Base-by-base conservation (phyloP, 2,329 filamentous ascomycete genomes). In the Sordariomycetes sp. region DNA sequence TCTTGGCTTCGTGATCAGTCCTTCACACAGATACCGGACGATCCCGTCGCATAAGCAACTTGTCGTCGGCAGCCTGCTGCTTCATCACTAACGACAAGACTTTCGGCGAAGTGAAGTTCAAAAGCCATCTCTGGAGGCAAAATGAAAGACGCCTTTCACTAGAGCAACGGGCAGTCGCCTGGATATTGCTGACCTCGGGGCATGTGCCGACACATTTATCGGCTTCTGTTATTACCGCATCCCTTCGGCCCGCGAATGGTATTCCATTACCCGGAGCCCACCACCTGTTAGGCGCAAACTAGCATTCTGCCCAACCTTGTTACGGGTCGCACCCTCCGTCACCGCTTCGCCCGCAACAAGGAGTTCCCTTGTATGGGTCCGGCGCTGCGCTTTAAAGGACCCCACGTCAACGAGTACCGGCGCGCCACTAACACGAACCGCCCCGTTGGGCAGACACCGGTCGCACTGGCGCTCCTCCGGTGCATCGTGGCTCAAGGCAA, bases 321-420 rank as follows among this genome's bases (percentile, higher is more conserved):
- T 52, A 15, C 51, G 28, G 25, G 8, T 34, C 28, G 25, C 51
- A 52, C 13, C 24, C 51, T 32, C 51, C 15, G 54, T 56, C 54
- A 56, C 54, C 54, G 54, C 54, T 56, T 36, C 25, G 15, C 20
- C 17, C 22, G 28, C 42, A 55, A 50, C 54, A 56, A 50, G 54
- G 54, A 34, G 25, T 20, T 56, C 51, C 54, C 54, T 42, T 56
- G 54, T 42, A 56, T 56, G 20, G 13, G 54, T 22, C 20, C n/a
- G 22, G 45, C 45, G 7, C n/a, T 50, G 45, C 45, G 22, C 45
- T 50, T 50, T 24, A 3, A 5, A 50, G 45, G 45, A 45, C 36
- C 53, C 53, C 53, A 55, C 35, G 53, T 55, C 28, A 28, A 25
- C 25, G 36, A 48, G 12, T 24, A 50, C 22, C 12, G 22, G 20